Evolutionary conservation across 1,139 yeast species (phyloP).

Genomic region (Candida albicans): DNA sequence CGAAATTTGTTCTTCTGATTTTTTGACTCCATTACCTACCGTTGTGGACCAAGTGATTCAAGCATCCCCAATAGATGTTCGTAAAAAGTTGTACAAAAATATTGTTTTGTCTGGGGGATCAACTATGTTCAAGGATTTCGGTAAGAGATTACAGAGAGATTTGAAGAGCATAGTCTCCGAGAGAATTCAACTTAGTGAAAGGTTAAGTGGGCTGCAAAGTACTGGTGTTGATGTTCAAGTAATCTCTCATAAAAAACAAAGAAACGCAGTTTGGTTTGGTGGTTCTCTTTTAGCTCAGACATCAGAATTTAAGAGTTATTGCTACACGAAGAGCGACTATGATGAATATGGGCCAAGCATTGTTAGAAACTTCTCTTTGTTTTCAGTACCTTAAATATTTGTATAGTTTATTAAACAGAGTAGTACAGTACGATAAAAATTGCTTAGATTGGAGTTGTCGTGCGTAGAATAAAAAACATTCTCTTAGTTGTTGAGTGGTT

Average conservation of each 20-base stretch:
- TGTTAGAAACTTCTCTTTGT: conserved; percentile 92
- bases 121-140: conserved; percentile 97
- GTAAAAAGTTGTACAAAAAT: conserved; percentile 93
- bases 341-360: conserved; percentile 98
- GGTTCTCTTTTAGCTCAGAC: conserved; percentile 97
- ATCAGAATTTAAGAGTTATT: conserved; percentile 91
- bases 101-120: conserved; percentile 96
- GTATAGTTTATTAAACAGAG: neutral
- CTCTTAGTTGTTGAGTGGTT: no score
- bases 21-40: conserved; percentile 90
- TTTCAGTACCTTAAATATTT: conserved; percentile 70
- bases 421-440: no score
- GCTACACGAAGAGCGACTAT: conserved; percentile 95
- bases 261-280: conserved; percentile 99
- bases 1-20: conserved; percentile 93
- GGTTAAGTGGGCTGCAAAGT: conserved; percentile 76
- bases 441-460: no score
- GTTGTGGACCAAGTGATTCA: conserved; percentile 96
- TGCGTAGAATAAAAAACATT: neutral
- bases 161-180: conserved; percentile 83
- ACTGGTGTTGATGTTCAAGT: conserved; percentile 98
- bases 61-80: conserved; percentile 94
- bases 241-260: conserved; percentile 93
- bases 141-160: conserved; percentile 96
- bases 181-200: conserved; percentile 81